Base-by-base conservation (phyloP, 495 filamentous ascomycete genomes). In the Trichoderma orchidacearum region DNA sequence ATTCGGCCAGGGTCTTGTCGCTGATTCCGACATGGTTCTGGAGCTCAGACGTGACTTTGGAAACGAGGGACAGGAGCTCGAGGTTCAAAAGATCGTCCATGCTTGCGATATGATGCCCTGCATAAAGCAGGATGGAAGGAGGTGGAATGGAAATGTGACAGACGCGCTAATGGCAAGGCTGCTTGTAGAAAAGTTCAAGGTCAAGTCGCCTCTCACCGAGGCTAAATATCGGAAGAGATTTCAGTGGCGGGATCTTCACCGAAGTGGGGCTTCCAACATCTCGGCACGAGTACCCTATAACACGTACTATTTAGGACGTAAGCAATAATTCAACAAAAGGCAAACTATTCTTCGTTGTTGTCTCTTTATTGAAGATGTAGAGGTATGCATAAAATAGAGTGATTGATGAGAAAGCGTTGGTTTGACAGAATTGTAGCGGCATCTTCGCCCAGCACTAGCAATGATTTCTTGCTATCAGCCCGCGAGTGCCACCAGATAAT, bases 1-100 rank as follows among this genome's bases (percentile, higher is more conserved):
- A 98, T 68, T 97, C 93, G 53, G 93, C 90, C 17, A 97, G 75
- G 1, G 89, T 95, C 72, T 95, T 96, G 66, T 98, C 92, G 68
- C 76, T 86, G 64, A 96, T 84, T 30, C 92, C 90, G 55, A 98
- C 71, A 71, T 98, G 87, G 70, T 98, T 98, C 61, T 90, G 85
- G 41, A 97, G 75, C 72, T 98, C 93, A 30, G 85, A 89, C 32
- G 89, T 95, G 62, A 98, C 89, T 70, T 92, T 95, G 48, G 89
- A 91, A 59, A 97, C 90, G 57, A 98, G 82, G 59, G 89, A 94
- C 58, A 97, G 82, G 59, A 94, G 76, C 74, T 98, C 93, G 60
- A 98, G 82, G 60, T 85, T 86, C 63, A 86, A 83, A 57, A 97
- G 78, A 68, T 95, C 89, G 67, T 95, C 91, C 88, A 98, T 96